phyloP scores from a whole-genome alignment of 176 grass and related monocot species.

The Zea luxurians region DNA sequence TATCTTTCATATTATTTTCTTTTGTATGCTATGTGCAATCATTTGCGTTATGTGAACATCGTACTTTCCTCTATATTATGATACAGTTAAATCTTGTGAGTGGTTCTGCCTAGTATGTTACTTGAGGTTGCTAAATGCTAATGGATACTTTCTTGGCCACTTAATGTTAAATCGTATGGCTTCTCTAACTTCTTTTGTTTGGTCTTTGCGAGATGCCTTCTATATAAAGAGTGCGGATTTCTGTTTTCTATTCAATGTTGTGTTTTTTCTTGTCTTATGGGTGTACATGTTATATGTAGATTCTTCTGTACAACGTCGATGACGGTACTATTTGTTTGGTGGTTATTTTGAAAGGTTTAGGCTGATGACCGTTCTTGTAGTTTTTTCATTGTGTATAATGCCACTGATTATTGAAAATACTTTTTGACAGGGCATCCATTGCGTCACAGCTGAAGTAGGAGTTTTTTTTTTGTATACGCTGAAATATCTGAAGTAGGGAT shows the following conservation, averaged over 20 bases:
- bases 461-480: background rate
- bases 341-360: slow-evolving; percentile 30
- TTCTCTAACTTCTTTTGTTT: background rate
- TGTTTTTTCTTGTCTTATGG: slow-evolving; percentile 30
- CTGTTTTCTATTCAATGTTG: background rate
- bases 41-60: slow-evolving; percentile 12
- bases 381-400: background rate
- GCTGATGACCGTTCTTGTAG: slow-evolving; percentile 12
- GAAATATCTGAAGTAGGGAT: slow-evolving; percentile 18
- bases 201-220: background rate
- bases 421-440: slow-evolving; percentile 40
- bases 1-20: slow-evolving; percentile 18
- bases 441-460: background rate
- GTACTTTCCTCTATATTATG: slow-evolving; percentile 25
- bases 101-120: slow-evolving; percentile 16
- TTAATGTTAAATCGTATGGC: background rate
- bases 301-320: slow-evolving; percentile 16
- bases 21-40: slow-evolving; percentile 11
- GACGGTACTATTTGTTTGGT: background rate
- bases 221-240: slow-evolving; percentile 9
- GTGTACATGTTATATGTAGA: slow-evolving; percentile 24
- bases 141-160: background rate
- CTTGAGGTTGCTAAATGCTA: background rate
- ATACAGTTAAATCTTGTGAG: slow-evolving; percentile 11
- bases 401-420: slow-evolving; percentile 30